Evolutionary conservation across 2,329 filamentous ascomycete species (phyloP).

Genomic region (Trichophyton benhamiae): DNA sequence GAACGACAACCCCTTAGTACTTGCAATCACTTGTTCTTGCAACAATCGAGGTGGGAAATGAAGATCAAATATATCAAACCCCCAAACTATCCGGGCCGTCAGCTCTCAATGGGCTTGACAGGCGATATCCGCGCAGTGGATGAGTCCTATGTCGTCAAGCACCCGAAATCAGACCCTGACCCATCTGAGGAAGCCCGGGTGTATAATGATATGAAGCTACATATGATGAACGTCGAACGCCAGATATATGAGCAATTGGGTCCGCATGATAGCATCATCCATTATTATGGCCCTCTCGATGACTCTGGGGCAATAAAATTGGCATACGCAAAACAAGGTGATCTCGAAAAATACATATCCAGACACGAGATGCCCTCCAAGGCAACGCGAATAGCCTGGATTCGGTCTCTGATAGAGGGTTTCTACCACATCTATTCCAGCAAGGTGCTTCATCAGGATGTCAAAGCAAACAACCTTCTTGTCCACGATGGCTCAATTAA

Average conservation of each 20-base stretch:
- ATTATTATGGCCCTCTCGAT: conserved; percentile 10
- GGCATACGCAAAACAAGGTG: conserved; percentile 11
- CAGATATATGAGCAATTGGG: conserved; percentile 15
- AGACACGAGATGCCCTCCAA: conserved; percentile 9
- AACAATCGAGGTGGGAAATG: background rate
- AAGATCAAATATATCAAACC: background rate
- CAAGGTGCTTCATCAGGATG: conserved; percentile 13
- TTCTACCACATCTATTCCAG: conserved; percentile 13
- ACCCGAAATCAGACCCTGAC: no score
- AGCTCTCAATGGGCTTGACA: background rate
- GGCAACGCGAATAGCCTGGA: conserved; percentile 9
- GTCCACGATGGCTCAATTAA: conserved; percentile 7
- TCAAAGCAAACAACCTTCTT: conserved; percentile 14
- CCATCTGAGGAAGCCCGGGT: no score
- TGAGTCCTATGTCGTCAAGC: no score
- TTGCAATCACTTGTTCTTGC: no score
- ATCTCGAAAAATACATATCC: conserved; percentile 11
- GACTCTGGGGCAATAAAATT: conserved; percentile 13
- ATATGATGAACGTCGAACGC: conserved; percentile 8
- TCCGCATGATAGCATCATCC: conserved; percentile 12
- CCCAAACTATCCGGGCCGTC: background rate
- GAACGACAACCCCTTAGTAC: no score
- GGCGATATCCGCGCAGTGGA: background rate
- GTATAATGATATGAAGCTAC: background rate
- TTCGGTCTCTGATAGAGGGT: conserved; percentile 8